Conservation (phyloP, 2,329 filamentous ascomycete species). For the Trichoderma sp. region DNA sequence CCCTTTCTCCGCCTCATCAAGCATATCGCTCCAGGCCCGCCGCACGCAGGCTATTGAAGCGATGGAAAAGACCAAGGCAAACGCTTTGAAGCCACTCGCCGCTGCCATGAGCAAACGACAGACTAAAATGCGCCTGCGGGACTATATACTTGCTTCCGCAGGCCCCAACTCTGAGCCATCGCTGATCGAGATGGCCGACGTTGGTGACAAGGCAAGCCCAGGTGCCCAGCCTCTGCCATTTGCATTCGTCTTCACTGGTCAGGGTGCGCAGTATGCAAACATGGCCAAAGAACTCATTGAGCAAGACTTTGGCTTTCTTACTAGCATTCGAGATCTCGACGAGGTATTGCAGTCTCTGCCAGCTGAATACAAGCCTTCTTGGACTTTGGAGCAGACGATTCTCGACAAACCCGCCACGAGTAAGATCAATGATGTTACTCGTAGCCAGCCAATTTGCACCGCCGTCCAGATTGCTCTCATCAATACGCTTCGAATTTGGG, state of each 20-base stretch:
- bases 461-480: slow-evolving; percentile 3
- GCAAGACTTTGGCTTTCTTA: slow-evolving; percentile 9
- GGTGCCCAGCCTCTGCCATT: slow-evolving; percentile 1
- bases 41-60: background rate
- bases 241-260: slow-evolving; percentile 27
- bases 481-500: background rate
- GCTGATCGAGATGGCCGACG: background rate
- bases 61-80: background rate
- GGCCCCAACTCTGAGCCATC: background rate
- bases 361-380: slow-evolving; percentile 1
- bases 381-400: slow-evolving; percentile 15
- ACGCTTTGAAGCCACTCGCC: background rate
- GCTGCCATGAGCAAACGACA: slow-evolving; percentile 3
- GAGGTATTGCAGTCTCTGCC: background rate
- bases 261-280: slow-evolving; percentile 26
- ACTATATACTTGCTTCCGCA: background rate
- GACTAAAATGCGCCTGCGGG: slow-evolving; percentile 1
- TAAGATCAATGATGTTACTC: slow-evolving; percentile 20
- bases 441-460: slow-evolving; percentile 11
- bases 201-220: background rate
- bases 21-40: slow-evolving; percentile 5
- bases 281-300: slow-evolving; percentile 24
- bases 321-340: slow-evolving; percentile 20
- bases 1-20: background rate
- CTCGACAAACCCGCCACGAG: slow-evolving; percentile 22